These are phyloP conservation scores for Arabis hirsuta DNA, from an alignment of 345 rosid species.

Conservation along the genomic window DNA sequence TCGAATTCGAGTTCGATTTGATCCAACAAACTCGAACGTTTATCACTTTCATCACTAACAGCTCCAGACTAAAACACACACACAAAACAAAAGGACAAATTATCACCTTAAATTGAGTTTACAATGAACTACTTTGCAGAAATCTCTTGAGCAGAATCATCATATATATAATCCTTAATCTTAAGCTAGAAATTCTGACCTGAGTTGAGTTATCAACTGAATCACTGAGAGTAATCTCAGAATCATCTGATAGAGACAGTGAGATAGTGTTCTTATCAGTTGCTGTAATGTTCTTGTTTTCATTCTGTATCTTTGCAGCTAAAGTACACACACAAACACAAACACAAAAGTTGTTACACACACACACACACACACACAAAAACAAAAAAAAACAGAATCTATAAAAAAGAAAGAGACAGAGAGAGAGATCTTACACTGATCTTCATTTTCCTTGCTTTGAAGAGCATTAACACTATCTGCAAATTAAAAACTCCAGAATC, in stretches of 20 bases:
- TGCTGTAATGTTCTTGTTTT: conserved; percentile 39
- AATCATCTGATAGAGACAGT: conserved; percentile 36
- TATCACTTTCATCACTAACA: conserved; percentile 19
- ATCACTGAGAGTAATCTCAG: conserved; percentile 21
- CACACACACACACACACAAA: conserved; percentile 16
- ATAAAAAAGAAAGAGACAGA: neutral
- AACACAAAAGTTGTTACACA: conserved; percentile 20
- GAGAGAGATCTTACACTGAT: conserved; percentile 34
- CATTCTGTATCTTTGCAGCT: conserved; percentile 39
- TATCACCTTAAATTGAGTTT: neutral
- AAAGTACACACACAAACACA: conserved; percentile 25
- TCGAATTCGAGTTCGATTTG: conserved; percentile 38
- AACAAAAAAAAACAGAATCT: conserved; percentile 7
- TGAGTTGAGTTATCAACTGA: conserved; percentile 11
- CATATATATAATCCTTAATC: conserved; percentile 10
- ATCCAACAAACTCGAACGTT: conserved; percentile 23
- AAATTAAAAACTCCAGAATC: neutral
- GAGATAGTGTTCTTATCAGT: conserved; percentile 42
- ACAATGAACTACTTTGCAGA: neutral
- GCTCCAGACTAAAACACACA: conserved; percentile 29
- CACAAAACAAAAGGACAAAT: neutral
- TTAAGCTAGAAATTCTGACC: conserved; percentile 29
- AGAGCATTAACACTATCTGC: conserved; percentile 33
- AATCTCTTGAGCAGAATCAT: neutral
- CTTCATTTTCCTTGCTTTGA: conserved; percentile 25